Percentiles rank a stretch among this genome's conserved stretches.
These are phyloP conservation scores for Silene noctiflora DNA, from an alignment of 179 eudicot genomes.

Conservation along the genomic window DNA sequence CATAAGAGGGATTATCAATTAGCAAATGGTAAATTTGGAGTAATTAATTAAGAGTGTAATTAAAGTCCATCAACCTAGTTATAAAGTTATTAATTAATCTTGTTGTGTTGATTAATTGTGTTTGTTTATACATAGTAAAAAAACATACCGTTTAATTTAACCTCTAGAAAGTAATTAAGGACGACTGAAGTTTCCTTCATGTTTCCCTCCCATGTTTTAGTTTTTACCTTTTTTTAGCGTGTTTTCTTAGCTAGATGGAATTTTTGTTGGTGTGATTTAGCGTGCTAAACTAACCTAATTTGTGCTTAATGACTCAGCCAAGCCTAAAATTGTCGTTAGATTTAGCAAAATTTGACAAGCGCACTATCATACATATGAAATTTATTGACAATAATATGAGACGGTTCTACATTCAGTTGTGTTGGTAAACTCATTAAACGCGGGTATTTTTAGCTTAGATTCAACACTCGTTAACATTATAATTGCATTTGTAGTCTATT, in stretches of 20 bases:
- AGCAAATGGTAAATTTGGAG: neutral
- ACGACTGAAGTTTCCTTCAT: neutral
- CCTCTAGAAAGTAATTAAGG: neutral
- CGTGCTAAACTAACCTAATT: neutral
- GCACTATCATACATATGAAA: neutral
- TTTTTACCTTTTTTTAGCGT: neutral
- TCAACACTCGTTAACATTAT: too few species aligned
- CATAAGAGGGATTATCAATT: too few species aligned
- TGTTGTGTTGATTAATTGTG: slow-evolving; percentile 23
- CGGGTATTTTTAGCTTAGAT: too few species aligned
- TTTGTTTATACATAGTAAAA: slow-evolving; percentile 34
- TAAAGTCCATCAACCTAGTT: neutral
- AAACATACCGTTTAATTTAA: slow-evolving; percentile 4
- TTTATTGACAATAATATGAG: neutral
- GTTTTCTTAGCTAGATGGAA: neutral
- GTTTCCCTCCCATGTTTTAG: neutral
- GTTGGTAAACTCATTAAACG: too few species aligned
- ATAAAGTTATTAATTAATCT: slow-evolving; percentile 24
- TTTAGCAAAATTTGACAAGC: neutral
- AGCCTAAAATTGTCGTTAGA: too few species aligned
- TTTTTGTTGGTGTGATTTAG: neutral
- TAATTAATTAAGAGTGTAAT: neutral
- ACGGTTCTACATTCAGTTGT: neutral
- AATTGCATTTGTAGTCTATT: too few species aligned
- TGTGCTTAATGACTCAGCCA: slow-evolving; percentile 1